A percentile compares a stretch with the other conserved stretches of the same genome.
These are phyloP conservation scores for Cercospora zeae-maydis DNA, from an alignment of 2,329 filamentous ascomycete genomes.

Conservation along the genomic window DNA sequence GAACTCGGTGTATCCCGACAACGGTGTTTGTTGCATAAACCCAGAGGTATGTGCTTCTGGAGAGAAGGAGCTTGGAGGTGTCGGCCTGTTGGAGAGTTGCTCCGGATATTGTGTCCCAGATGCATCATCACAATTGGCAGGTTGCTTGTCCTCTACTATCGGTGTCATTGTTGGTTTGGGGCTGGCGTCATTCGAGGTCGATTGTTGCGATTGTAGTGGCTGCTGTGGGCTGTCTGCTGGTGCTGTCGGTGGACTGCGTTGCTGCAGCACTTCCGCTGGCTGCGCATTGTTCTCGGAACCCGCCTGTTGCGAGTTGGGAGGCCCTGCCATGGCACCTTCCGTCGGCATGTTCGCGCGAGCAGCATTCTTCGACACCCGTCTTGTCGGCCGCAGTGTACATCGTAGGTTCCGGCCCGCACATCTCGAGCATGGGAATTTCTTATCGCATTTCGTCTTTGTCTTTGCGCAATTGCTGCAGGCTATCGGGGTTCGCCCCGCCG, in stretches of 20 bases:
- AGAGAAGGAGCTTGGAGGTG: constrained; percentile 27
- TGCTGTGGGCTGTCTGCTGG: constrained; percentile 31
- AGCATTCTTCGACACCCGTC: constrained; percentile 46
- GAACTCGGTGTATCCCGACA: constrained; percentile 49
- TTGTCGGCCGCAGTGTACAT: constrained; percentile 48
- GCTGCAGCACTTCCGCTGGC: constrained; percentile 11
- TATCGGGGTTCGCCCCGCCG: constrained; percentile 51
- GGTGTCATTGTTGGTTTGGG: constrained; percentile 27
- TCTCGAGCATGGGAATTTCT: constrained; percentile 53
- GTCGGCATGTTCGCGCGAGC: constrained; percentile 35
- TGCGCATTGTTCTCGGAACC: constrained; percentile 21
- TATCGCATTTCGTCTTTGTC: constrained; percentile 54
- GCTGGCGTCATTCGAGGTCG: constrained; percentile 36
- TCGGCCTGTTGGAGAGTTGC: constrained; percentile 38
- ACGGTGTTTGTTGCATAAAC: constrained; percentile 44
- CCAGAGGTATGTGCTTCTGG: constrained; percentile 24
- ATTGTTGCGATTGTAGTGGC: constrained; percentile 30
- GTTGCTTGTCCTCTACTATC: constrained; percentile 32
- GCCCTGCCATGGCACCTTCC: constrained; percentile 29
- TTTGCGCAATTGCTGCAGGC: constrained; percentile 54
- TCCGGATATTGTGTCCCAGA: constrained; percentile 43
- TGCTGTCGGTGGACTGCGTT: constrained; percentile 8
- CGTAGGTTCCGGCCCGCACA: constrained; percentile 50
- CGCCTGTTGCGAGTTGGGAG: constrained; percentile 24
- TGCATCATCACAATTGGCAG: constrained; percentile 32